A percentile compares a stretch with the other conserved stretches of the same genome.
phyloP scores from a whole-genome alignment of 305 asterid genomes.

The Salvia sclarea region DNA sequence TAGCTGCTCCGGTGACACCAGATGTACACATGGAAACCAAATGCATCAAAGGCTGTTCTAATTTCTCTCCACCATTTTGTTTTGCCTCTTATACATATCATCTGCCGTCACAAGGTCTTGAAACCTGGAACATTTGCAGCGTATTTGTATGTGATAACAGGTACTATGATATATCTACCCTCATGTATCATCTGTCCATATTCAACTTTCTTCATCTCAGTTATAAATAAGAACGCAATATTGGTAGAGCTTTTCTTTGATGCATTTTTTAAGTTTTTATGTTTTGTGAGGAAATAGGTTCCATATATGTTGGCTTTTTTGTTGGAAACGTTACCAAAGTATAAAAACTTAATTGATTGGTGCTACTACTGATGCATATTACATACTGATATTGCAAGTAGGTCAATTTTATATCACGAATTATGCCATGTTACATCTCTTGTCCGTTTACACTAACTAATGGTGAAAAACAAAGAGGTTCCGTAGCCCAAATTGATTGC shows the following conservation, averaged over 20 bases:
- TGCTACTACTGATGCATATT: too few relatives aligned
- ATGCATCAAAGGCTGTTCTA: constrained; percentile 47
- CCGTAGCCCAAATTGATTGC: background rate
- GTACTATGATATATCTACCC: background rate
- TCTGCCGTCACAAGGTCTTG: constrained; percentile 7
- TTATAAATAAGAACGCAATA: background rate
- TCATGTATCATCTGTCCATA: constrained; percentile 18
- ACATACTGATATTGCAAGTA: background rate
- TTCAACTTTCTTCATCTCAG: constrained; percentile 7
- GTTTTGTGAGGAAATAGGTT: background rate
- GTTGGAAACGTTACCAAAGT: background rate
- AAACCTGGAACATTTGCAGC: constrained; percentile 20
- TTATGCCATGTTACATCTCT: background rate
- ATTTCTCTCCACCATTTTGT: constrained; percentile 27
- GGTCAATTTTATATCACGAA: background rate
- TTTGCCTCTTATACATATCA: constrained; percentile 10
- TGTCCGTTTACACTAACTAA: too few relatives aligned
- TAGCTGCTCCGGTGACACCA: constrained; percentile 62
- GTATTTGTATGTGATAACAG: constrained; percentile 19
- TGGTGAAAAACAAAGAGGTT: too few relatives aligned
- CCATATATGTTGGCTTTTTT: background rate
- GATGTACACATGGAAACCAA: constrained; percentile 46
- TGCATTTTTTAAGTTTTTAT: background rate
- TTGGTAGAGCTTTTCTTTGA: background rate
- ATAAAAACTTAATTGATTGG: background rate